Evolutionary conservation across 1,284 basidiomycete genomes (phyloP).

Genomic region (Violaceomyces palustris): DNA sequence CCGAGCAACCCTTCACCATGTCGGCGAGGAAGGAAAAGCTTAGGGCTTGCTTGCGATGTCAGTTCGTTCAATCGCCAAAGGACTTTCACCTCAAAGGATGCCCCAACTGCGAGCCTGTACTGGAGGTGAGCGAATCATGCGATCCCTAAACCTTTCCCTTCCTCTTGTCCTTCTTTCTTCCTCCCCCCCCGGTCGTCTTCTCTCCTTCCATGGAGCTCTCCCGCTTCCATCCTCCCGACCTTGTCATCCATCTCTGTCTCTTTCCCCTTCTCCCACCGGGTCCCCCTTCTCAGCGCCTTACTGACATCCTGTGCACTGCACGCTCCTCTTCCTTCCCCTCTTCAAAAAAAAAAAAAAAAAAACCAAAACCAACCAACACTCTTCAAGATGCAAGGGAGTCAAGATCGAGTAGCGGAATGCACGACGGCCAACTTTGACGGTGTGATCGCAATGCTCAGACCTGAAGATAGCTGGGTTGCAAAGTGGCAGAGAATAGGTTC

Average conservation of each 20-base stretch:
- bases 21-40: slow-evolving; percentile 57
- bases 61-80: slow-evolving; percentile 73
- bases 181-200: not conserved
- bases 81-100: slow-evolving; percentile 85
- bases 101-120: slow-evolving; percentile 92
- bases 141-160: not conserved
- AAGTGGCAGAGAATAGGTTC: slow-evolving; percentile 43
- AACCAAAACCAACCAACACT: no score
- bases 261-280: not conserved
- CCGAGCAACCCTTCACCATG: no score
- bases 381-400: slow-evolving; percentile 85
- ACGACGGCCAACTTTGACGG: slow-evolving; percentile 95
- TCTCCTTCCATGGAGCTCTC: not conserved
- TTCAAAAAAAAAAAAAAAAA: no score
- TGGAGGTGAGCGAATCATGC: slow-evolving; percentile 64
- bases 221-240: not conserved
- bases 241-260: not conserved
- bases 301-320: not conserved
- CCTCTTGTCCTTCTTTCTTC: no score
- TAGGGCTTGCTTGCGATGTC: slow-evolving; percentile 86
- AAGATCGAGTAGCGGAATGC: slow-evolving; percentile 76
- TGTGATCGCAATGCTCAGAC: slow-evolving; percentile 79
- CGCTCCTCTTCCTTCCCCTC: not conserved
- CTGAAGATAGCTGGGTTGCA: slow-evolving; percentile 89
- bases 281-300: slow-evolving; percentile 10